These are phyloP conservation scores for Pleurotus eryngii DNA, from an alignment of 768 basidiomycete genomes.

Conservation along the genomic window DNA sequence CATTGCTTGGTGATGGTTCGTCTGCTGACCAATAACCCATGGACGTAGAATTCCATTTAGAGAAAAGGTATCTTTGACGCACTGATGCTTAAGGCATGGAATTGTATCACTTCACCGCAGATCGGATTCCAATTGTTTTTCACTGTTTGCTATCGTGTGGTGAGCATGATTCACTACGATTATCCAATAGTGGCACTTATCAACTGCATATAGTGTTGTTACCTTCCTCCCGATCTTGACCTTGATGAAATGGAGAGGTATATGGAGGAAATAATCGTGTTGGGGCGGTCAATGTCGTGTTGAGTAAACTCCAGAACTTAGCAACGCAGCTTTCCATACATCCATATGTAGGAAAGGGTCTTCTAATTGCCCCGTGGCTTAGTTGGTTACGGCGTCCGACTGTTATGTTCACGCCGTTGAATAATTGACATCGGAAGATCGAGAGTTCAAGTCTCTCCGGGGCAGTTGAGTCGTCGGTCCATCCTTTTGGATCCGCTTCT, in stretches of 20 bases:
- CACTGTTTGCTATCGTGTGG: conserved; percentile 33
- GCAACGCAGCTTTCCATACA: neutral
- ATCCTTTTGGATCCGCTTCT: neutral
- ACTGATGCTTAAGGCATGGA: neutral
- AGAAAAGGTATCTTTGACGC: conserved; percentile 20
- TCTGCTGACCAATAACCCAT: neutral
- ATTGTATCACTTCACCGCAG: conserved; percentile 11
- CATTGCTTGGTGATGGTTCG: neutral
- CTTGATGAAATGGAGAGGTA: conserved; percentile 30
- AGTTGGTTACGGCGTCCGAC: conserved; percentile 6
- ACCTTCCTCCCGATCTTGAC: conserved; percentile 30
- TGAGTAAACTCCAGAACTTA: neutral
- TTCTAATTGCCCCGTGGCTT: conserved; percentile 1
- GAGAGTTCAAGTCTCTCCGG: conserved; percentile 6
- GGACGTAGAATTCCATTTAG: conserved; percentile 31
- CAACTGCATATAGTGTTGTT: conserved; percentile 19
- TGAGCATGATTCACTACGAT: conserved; percentile 8
- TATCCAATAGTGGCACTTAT: neutral
- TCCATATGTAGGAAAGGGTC: neutral
- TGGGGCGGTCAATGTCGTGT: conserved; percentile 8
- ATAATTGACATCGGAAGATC: neutral
- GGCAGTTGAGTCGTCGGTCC: neutral
- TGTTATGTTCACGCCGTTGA: neutral
- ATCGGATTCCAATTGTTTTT: conserved; percentile 37
- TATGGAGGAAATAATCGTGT: conserved; percentile 25